Conservation (phyloP, 1,139 yeast genomes). For the Yamadazyma aaseri region DNA sequence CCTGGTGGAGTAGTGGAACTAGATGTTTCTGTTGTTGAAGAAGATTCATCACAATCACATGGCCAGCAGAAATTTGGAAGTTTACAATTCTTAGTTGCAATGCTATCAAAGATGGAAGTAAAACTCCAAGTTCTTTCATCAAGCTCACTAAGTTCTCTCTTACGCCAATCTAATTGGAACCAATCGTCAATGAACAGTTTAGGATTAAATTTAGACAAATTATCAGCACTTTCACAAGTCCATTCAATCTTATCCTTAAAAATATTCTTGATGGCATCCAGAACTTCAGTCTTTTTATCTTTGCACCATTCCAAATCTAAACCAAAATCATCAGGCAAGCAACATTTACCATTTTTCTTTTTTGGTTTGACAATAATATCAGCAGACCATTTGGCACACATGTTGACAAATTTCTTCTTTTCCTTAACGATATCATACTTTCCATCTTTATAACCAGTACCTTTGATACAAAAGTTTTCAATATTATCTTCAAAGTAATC, state of each 20-base stretch:
- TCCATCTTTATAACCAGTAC: conserved; percentile 21
- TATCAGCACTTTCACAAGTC: conserved; percentile 12
- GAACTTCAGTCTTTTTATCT: conserved; percentile 14
- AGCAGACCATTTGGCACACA: conserved; percentile 20
- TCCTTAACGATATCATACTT: conserved; percentile 15
- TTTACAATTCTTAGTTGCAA: conserved; percentile 14
- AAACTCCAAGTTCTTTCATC: conserved; percentile 14
- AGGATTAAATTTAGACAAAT: conserved; percentile 13
- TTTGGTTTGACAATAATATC: conserved; percentile 20
- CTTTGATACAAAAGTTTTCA: conserved; percentile 16
- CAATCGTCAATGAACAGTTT: conserved; percentile 14
- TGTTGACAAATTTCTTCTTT: conserved; percentile 9
- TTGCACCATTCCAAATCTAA: conserved; percentile 21
- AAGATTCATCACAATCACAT: conserved; percentile 20
- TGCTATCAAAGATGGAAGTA: conserved; percentile 12
- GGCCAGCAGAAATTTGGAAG: conserved; percentile 24
- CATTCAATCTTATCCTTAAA: conserved; percentile 20
- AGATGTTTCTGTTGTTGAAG: conserved; percentile 3
- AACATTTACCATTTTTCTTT: conserved; percentile 18
- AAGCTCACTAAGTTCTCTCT: conserved; percentile 1
- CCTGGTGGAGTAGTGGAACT: conserved; percentile 3
- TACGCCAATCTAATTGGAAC: conserved; percentile 1
- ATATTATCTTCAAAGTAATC: conserved; percentile 15
- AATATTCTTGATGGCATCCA: conserved; percentile 14
- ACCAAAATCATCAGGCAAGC: conserved; percentile 24